A percentile compares a stretch with the other conserved stretches of the same genome.
These are phyloP conservation scores for Rutstroemia sp. DNA, from an alignment of 2,329 filamentous ascomycete species.

Conservation along the genomic window DNA sequence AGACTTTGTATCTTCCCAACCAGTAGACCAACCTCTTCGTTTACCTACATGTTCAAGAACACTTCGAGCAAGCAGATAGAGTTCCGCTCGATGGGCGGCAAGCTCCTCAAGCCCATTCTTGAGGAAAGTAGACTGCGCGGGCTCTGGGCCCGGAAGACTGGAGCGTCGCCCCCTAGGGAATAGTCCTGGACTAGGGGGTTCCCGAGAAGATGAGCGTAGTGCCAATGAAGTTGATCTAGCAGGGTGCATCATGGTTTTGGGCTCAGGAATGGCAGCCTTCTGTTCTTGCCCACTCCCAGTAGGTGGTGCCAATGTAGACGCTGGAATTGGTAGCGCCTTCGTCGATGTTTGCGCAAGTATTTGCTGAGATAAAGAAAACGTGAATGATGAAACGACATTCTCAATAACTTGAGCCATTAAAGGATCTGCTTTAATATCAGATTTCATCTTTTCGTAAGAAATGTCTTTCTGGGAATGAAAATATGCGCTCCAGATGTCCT, in stretches of 20 bases:
- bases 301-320: slow-evolving; percentile 42
- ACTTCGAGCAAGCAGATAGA: slow-evolving; percentile 73
- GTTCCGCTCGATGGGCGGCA: slow-evolving; percentile 73
- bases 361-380: slow-evolving; percentile 68
- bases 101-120: slow-evolving; percentile 71
- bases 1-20: slow-evolving; percentile 57
- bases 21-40: slow-evolving; percentile 66
- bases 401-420: slow-evolving; percentile 52
- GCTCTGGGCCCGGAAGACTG: slow-evolving; percentile 31
- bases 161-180: slow-evolving; percentile 43
- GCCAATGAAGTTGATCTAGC: slow-evolving; percentile 55
- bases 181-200: slow-evolving; percentile 44
- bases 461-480: slow-evolving; percentile 6
- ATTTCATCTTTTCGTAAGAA: slow-evolving; percentile 28
- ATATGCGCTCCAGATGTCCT: slow-evolving; percentile 64
- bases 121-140: slow-evolving; percentile 41
- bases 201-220: slow-evolving; percentile 33
- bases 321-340: slow-evolving; percentile 58
- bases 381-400: slow-evolving; percentile 71
- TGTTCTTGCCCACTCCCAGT: slow-evolving; percentile 44
- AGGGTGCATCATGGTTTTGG: slow-evolving; percentile 65
- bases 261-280: slow-evolving; percentile 57
- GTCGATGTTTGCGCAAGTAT: slow-evolving; percentile 69
- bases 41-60: slow-evolving; percentile 69
- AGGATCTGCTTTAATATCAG: slow-evolving; percentile 26